phyloP scores from a whole-genome alignment of 2,329 filamentous ascomycete genomes.

The Lachnellula suecica region DNA sequence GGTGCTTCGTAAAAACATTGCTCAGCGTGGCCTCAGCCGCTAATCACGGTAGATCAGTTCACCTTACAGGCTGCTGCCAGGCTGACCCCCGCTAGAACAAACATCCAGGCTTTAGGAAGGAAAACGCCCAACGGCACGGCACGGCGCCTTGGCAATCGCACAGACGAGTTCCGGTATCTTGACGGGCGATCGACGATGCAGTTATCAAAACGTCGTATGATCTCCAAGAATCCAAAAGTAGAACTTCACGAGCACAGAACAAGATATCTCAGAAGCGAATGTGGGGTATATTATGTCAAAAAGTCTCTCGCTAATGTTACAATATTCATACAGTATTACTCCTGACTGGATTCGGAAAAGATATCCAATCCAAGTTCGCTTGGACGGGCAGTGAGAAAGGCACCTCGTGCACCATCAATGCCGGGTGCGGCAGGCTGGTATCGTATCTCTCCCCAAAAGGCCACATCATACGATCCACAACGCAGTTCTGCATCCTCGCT shows the following conservation, averaged over 20 bases:
- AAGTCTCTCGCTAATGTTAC: not conserved
- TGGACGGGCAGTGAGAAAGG: not conserved
- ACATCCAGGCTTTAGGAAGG: not conserved
- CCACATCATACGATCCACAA: slow-evolving; percentile 20
- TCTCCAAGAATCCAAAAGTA: too few relatives aligned
- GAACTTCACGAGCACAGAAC: too few relatives aligned
- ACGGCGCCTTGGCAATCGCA: not conserved
- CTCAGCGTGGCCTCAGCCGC: too few relatives aligned
- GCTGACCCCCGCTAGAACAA: too few relatives aligned
- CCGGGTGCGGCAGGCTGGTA: not conserved
- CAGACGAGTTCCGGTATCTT: too few relatives aligned
- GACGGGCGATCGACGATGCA: too few relatives aligned
- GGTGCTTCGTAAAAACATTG: too few relatives aligned
- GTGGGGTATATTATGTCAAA: not conserved
- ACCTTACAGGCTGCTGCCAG: too few relatives aligned
- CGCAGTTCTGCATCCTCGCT: slow-evolving; percentile 9
- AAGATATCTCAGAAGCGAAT: not conserved
- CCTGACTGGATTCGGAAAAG: slow-evolving; percentile 12
- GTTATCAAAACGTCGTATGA: too few relatives aligned
- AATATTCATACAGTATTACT: not conserved
- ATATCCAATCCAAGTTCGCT: slow-evolving; percentile 16
- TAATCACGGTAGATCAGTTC: too few relatives aligned
- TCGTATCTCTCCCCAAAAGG: slow-evolving; percentile 17
- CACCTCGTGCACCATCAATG: not conserved
- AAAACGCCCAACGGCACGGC: not conserved